Conservation (phyloP, 306 rosid species). For the Spatholobus suberectus region DNA sequence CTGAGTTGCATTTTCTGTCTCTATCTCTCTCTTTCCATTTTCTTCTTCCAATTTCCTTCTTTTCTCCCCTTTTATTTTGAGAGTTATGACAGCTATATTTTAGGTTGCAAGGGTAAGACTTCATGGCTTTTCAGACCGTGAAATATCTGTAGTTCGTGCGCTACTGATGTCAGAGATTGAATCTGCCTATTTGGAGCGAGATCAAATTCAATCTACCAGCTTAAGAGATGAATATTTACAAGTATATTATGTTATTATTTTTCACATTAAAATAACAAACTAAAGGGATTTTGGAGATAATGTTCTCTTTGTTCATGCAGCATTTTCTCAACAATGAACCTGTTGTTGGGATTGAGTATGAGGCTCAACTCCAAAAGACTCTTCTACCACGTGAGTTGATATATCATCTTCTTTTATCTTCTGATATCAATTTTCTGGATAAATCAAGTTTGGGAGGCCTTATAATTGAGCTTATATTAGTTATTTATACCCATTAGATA, state of each 20-base stretch:
- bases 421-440: constrained; percentile 30
- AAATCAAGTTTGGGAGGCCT: background rate
- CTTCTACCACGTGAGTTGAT: constrained; percentile 88
- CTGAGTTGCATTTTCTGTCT: constrained; percentile 15
- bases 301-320: constrained; percentile 58
- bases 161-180: constrained; percentile 91
- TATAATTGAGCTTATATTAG: constrained; percentile 41
- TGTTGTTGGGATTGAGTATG: constrained; percentile 89
- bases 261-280: constrained; percentile 26
- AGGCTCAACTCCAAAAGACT: constrained; percentile 96
- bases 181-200: constrained; percentile 97
- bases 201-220: constrained; percentile 94
- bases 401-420: constrained; percentile 27
- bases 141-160: constrained; percentile 80
- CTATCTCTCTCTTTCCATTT: constrained; percentile 3
- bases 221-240: constrained; percentile 92
- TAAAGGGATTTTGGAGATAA: constrained; percentile 13
- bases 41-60: constrained; percentile 8
- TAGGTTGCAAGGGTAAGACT: constrained; percentile 90
- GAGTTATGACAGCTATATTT: constrained; percentile 45
- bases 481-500: constrained; percentile 54
- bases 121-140: constrained; percentile 95
- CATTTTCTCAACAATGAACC: constrained; percentile 92
- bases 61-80: constrained; percentile 9
- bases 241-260: constrained; percentile 52